Conservation (phyloP, 495 filamentous ascomycete species). For the Bryoglossum gracile region DNA sequence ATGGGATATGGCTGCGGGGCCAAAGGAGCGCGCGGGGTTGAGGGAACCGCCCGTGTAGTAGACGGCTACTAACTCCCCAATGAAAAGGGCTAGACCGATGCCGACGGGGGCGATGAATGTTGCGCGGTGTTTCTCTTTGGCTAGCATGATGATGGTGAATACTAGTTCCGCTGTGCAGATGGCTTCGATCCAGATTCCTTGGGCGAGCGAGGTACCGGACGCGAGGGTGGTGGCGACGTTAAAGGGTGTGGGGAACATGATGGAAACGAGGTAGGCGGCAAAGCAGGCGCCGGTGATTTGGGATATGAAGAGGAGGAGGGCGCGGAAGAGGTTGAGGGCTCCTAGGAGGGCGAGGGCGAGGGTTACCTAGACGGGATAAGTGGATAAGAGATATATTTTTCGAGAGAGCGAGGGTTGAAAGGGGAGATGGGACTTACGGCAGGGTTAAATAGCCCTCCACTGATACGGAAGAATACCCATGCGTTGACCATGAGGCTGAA, state of each 20-base stretch:
- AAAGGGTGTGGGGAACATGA: conserved; percentile 48
- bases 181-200: conserved; percentile 49
- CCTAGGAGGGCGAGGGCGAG: conserved; percentile 48
- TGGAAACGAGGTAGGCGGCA: conserved; percentile 42
- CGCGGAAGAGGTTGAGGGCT: conserved; percentile 41
- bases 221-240: conserved; percentile 36
- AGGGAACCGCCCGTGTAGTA: conserved; percentile 68
- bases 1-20: conserved; percentile 56
- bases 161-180: conserved; percentile 43
- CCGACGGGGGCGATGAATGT: conserved; percentile 46
- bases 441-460: conserved; percentile 65
- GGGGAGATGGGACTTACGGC: conserved; percentile 47
- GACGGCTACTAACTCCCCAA: conserved; percentile 45
- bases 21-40: conserved; percentile 67
- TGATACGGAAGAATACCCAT: conserved; percentile 59
- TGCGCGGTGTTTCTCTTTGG: conserved; percentile 45
- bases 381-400: no score
- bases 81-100: conserved; percentile 45
- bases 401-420: no score
- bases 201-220: conserved; percentile 33
- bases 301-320: conserved; percentile 40
- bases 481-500: conserved; percentile 56
- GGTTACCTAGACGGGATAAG: conserved; percentile 43
- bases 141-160: conserved; percentile 50
- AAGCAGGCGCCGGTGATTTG: conserved; percentile 52